phyloP scores from a whole-genome alignment of 345 rosid species.

The Eucalyptus curtisii region DNA sequence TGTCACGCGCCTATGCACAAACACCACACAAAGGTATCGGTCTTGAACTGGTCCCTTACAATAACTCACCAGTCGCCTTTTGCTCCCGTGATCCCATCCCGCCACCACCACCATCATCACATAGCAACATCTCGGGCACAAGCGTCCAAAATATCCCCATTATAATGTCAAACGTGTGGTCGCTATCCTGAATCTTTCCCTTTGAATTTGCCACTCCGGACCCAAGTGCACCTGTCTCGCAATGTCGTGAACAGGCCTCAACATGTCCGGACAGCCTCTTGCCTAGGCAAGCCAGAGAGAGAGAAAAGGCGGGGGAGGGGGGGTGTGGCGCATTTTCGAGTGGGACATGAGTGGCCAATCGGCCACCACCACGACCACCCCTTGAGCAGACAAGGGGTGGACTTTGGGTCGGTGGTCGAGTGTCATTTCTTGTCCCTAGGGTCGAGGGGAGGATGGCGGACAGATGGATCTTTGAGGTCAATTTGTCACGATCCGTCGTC shows the following conservation, averaged over 20 bases:
- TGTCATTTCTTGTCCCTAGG: neutral
- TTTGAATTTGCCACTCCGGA: neutral
- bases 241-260: neutral
- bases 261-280: neutral
- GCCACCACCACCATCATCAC: neutral
- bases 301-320: accelerated
- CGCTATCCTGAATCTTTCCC: neutral
- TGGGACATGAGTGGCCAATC: neutral
- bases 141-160: neutral
- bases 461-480: neutral
- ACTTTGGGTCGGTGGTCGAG: neutral
- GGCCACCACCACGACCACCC: neutral
- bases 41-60: neutral
- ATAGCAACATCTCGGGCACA: neutral
- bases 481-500: neutral
- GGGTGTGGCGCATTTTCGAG: neutral
- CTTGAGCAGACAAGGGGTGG: neutral
- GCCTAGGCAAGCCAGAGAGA: neutral
- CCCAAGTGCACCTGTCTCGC: neutral
- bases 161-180: slow-evolving; percentile 2
- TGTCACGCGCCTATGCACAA: neutral
- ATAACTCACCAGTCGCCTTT: neutral
- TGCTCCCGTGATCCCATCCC: neutral
- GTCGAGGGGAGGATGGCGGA: neutral
- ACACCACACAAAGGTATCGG: neutral